phyloP scores from a whole-genome alignment of 2,329 filamentous ascomycete species.

The Microcyclospora tardicrescens region DNA sequence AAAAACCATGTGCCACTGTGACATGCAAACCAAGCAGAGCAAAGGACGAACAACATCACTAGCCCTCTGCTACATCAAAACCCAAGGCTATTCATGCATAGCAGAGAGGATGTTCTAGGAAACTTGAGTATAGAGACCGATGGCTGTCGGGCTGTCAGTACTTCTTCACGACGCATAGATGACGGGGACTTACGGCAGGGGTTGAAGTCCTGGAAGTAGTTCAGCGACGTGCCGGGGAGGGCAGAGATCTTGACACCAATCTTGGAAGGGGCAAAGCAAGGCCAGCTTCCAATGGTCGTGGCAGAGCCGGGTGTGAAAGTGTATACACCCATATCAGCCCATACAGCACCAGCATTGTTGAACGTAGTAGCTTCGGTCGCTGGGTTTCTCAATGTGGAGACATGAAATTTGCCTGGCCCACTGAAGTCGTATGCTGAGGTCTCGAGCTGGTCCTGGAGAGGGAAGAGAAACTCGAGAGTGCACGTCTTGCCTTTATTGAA shows the following conservation, averaged over 20 bases:
- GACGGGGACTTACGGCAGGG: constrained; percentile 14
- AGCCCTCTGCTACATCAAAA: no score
- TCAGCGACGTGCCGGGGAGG: constrained; percentile 38
- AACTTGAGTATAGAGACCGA: constrained; percentile 4
- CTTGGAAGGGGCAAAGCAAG: constrained; percentile 34
- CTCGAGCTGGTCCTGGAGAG: constrained; percentile 42
- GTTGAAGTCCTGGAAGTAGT: constrained; percentile 55
- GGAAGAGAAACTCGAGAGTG: constrained; percentile 53
- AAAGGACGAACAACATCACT: no score
- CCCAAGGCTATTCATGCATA: no score
- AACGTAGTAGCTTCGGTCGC: constrained; percentile 41
- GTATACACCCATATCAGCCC: constrained; percentile 31
- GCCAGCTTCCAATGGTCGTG: constrained; percentile 1
- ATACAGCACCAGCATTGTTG: constrained; percentile 37
- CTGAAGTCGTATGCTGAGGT: constrained; percentile 46
- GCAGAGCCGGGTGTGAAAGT: constrained; percentile 22
- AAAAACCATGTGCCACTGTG: no score
- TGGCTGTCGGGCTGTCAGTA: constrained; percentile 3
- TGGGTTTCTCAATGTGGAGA: constrained; percentile 30
- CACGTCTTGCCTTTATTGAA: constrained; percentile 45
- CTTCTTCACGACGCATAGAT: no score
- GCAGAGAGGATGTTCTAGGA: no score
- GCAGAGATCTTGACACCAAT: constrained; percentile 42
- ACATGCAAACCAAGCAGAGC: no score
- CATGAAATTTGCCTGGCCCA: constrained; percentile 9